phyloP scores from a whole-genome alignment of 1,284 basidiomycete species.

The Tilletia caries region DNA sequence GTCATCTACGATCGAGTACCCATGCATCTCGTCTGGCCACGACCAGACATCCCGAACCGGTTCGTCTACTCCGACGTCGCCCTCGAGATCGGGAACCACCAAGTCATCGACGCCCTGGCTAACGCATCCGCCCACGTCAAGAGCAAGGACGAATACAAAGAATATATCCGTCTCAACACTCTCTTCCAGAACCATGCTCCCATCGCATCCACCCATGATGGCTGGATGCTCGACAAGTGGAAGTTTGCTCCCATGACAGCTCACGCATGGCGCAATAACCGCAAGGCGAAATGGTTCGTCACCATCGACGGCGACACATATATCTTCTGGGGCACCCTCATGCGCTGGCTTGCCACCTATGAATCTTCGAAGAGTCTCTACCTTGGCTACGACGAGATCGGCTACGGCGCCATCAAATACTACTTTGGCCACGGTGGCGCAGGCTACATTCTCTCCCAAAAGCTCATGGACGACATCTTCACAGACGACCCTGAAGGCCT shows the following conservation, averaged over 20 bases:
- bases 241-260: constrained; percentile 13
- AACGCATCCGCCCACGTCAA: constrained; percentile 5
- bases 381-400: constrained; percentile 14
- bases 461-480: constrained; percentile 14
- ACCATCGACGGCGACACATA: constrained; percentile 17
- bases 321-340: constrained; percentile 17
- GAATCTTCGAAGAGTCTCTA: constrained; percentile 1
- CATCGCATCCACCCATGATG: constrained; percentile 8
- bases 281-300: constrained; percentile 9
- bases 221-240: constrained; percentile 17
- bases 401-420: constrained; percentile 13
- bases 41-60: constrained; percentile 15
- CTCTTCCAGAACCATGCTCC: constrained; percentile 10
- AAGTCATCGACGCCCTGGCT: constrained; percentile 14
- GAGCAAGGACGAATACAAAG: constrained; percentile 7
- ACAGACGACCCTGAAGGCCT: neutral
- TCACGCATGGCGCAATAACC: constrained; percentile 4
- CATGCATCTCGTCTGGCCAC: constrained; percentile 15
- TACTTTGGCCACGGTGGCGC: constrained; percentile 17
- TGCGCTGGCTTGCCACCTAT: constrained; percentile 16
- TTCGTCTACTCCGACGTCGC: constrained; percentile 16
- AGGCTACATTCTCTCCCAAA: constrained; percentile 1
- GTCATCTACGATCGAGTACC: constrained; percentile 15
- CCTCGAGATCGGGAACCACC: neutral
- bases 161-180: constrained; percentile 11